Evolutionary conservation across 257 asterid species (phyloP), one percentile per base, ranked within the genome.

Genomic region (Fraxinus cuspidata): DNA sequence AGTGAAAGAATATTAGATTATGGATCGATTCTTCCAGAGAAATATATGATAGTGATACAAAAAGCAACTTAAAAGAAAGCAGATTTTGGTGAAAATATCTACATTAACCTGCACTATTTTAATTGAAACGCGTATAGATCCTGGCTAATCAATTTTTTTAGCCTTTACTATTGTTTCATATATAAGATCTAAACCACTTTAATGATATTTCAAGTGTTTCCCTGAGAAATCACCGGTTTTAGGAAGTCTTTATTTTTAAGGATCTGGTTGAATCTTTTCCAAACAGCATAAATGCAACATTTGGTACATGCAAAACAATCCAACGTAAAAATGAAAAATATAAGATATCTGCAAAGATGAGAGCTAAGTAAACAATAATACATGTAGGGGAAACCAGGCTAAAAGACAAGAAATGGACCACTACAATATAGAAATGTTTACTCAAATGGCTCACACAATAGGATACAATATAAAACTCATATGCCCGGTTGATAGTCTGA

Each of bases 351-450:
- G 5, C 34, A 63, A 23, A 31, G 53, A 74, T 56, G 70, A 77
- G 51, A 42, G 74, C 75, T 44, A 44, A 67, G 69, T 76, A 66
- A 72, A 71, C 51, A 72, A 53, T 53, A 32, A 37, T 70, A 66
- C 28, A 32, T 18, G 56, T 15, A 74, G 51, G 32, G 66, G 25
- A 70, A 72, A 53, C 34, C 72, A 78, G 64, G 29, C 42, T 71
- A 23, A 3, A 9, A 37, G 28, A 37, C 53, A 18, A 51, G 9
- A 51, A 18, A 51, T 51, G 23, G 27, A 56, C 65, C 12, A 56
- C 65, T 7, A 15, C 27, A 56, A 56, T 5, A 56, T 40, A 44
- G 18, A 44, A 3, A 3, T 13, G 53, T 15, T 13, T 44, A 44
- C 53, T 44, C 53, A 40, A 40, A 40, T 15, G 53, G 53, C 53